These are phyloP conservation scores for Cladorrhinum samala DNA, from an alignment of 495 filamentous ascomycete species.

Conservation along the genomic window DNA sequence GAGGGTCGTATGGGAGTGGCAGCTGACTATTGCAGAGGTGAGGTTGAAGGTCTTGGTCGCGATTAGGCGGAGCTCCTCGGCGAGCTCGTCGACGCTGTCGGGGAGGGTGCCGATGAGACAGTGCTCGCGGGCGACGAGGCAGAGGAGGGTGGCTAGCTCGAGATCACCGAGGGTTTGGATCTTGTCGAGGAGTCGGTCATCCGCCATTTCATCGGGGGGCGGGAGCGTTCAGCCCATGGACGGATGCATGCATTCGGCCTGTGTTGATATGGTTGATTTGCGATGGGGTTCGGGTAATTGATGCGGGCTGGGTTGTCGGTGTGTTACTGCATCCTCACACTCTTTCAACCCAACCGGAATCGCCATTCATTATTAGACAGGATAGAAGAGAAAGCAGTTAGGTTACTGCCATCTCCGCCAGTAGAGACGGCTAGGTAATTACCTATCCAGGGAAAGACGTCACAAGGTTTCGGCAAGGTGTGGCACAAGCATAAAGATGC, in stretches of 20 bases:
- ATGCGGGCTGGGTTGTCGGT: too few relatives aligned
- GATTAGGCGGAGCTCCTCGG: constrained; percentile 65
- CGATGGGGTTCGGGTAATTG: too few relatives aligned
- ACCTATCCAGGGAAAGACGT: neutral
- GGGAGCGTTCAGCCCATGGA: neutral
- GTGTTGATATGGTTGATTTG: too few relatives aligned
- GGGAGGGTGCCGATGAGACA: constrained; percentile 75
- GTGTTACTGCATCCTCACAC: neutral
- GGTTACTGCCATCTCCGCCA: neutral
- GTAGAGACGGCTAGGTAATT: neutral
- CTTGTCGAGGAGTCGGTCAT: constrained; percentile 52
- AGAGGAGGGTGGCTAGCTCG: constrained; percentile 79
- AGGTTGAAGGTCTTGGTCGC: constrained; percentile 67
- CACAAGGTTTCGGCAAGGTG: constrained; percentile 3
- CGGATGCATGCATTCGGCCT: too few relatives aligned
- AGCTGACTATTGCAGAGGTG: constrained; percentile 59
- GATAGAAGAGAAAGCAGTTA: neutral
- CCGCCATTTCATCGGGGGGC: constrained; percentile 50
- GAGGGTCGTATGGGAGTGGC: constrained; percentile 61
- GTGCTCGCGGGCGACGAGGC: constrained; percentile 71
- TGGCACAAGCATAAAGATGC: constrained; percentile 6
- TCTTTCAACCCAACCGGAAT: neutral
- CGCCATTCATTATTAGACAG: neutral
- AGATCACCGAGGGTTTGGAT: constrained; percentile 76
- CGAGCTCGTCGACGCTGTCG: constrained; percentile 54